These are phyloP conservation scores for Ophiostoma perfectum DNA, from an alignment of 2,329 filamentous ascomycete species.

Conservation along the genomic window DNA sequence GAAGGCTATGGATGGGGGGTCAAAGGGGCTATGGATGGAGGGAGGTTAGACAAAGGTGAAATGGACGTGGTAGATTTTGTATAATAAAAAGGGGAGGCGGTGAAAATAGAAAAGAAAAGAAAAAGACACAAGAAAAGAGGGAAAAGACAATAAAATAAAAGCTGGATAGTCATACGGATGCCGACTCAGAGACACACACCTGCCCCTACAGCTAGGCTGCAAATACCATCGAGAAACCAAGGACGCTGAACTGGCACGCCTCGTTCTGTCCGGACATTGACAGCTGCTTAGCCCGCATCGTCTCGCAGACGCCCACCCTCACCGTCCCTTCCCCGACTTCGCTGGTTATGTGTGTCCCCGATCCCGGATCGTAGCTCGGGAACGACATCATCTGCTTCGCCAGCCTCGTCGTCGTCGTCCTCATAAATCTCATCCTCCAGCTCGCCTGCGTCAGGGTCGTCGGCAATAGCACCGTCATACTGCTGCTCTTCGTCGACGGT, in stretches of 20 bases:
- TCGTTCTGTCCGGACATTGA: too few relatives aligned
- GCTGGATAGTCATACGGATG: not conserved
- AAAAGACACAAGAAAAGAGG: not conserved
- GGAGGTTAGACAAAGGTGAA: not conserved
- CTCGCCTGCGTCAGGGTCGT: conserved; percentile 4
- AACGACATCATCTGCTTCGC: conserved; percentile 16
- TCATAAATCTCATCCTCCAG: conserved; percentile 14
- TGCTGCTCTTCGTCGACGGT: conserved; percentile 30
- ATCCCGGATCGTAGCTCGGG: conserved; percentile 17
- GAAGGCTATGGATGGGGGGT: not conserved
- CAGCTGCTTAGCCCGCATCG: not conserved
- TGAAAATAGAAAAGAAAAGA: not conserved
- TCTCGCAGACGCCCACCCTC: not conserved
- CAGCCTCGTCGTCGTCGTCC: conserved; percentile 20
- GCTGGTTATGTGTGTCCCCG: not conserved
- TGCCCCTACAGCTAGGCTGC: not conserved
- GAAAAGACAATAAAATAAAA: not conserved
- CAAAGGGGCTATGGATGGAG: not conserved
- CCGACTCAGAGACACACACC: not conserved
- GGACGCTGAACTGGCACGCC: too few relatives aligned
- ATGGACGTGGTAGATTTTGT: too few relatives aligned
- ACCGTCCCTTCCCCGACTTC: not conserved
- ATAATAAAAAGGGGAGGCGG: too few relatives aligned
- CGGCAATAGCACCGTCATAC: conserved; percentile 1
- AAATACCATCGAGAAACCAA: too few relatives aligned